Evolutionary conservation across 2,329 filamentous ascomycete species (phyloP).

Genomic region (Calonectria fujianensis): DNA sequence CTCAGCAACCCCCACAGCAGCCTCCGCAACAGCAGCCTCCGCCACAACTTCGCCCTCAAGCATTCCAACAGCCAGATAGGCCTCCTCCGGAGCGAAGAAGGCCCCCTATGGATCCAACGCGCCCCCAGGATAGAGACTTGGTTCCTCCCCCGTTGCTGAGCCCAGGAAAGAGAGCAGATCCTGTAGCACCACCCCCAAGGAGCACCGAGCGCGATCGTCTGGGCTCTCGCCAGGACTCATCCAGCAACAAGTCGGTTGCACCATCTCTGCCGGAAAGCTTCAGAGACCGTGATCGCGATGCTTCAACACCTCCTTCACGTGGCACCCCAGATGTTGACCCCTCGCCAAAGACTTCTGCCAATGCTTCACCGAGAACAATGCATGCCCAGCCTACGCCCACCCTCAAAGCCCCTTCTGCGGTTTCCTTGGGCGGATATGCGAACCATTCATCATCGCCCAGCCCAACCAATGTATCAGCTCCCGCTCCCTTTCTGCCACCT

Average conservation of each 20-base stretch:
- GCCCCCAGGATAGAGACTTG: slow-evolving; percentile 73
- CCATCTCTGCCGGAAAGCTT: slow-evolving; percentile 58
- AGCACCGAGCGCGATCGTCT: slow-evolving; percentile 66
- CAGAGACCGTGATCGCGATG: slow-evolving; percentile 60
- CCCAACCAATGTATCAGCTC: slow-evolving; percentile 48
- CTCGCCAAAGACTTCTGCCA: slow-evolving; percentile 18
- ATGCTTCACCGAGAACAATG: slow-evolving; percentile 15
- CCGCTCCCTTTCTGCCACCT: slow-evolving; percentile 52
- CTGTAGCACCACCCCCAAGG: slow-evolving; percentile 69
- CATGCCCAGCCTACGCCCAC: slow-evolving; percentile 41
- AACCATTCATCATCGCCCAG: slow-evolving; percentile 44
- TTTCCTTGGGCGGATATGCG: slow-evolving; percentile 53
- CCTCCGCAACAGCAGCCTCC: slow-evolving; percentile 53
- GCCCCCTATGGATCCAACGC: slow-evolving; percentile 78
- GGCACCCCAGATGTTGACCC: slow-evolving; percentile 44
- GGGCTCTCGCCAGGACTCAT: slow-evolving; percentile 67
- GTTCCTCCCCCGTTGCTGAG: slow-evolving; percentile 77
- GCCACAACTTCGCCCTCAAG: slow-evolving; percentile 54
- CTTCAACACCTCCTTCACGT: slow-evolving; percentile 48
- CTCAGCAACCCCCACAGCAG: slow-evolving; percentile 43
- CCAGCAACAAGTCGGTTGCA: slow-evolving; percentile 53
- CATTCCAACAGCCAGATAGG: slow-evolving; percentile 60
- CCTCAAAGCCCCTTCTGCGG: slow-evolving; percentile 49
- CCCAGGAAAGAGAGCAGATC: slow-evolving; percentile 67
- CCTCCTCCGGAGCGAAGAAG: slow-evolving; percentile 78